These are phyloP conservation scores for Tolypocladium ovalisporum DNA, from an alignment of 2,329 filamentous ascomycete species.

Conservation along the genomic window DNA sequence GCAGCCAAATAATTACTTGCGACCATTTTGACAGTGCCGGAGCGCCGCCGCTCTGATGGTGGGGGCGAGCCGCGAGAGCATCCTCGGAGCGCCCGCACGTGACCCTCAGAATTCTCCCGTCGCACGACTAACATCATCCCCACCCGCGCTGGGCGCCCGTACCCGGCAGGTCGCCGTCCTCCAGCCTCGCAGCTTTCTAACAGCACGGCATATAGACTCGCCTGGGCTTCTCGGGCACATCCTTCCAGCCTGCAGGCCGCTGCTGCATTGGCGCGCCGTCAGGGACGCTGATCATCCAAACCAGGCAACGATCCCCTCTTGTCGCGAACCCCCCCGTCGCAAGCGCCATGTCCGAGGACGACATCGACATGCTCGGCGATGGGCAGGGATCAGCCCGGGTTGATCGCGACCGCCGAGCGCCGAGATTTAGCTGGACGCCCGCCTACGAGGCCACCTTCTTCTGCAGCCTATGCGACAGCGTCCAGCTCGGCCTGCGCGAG, in stretches of 20 bases:
- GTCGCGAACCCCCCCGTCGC: background rate
- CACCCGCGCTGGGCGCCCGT: background rate
- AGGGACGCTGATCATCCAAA: background rate
- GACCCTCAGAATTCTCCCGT: background rate
- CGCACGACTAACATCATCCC: background rate
- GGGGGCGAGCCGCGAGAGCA: background rate
- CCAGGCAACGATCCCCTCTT: background rate
- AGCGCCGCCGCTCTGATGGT: background rate
- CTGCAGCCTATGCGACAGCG: constrained; percentile 47
- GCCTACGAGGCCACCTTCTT: constrained; percentile 51
- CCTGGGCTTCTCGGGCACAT: background rate
- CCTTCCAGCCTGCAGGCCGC: background rate
- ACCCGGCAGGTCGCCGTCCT: background rate
- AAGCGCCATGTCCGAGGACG: constrained; percentile 26
- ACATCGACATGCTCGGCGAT: constrained; percentile 25
- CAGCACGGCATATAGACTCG: background rate
- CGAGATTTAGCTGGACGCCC: constrained; percentile 49
- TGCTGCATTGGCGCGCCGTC: background rate
- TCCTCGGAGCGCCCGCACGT: background rate
- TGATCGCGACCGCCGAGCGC: constrained; percentile 30
- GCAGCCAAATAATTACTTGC: too few relatives aligned
- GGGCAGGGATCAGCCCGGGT: constrained; percentile 20
- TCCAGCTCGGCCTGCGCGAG: constrained; percentile 43
- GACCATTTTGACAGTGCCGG: too few relatives aligned
- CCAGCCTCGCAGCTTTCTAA: background rate